Conservation (phyloP, 805 yeast genomes). For the Spathaspora sp. region DNA sequence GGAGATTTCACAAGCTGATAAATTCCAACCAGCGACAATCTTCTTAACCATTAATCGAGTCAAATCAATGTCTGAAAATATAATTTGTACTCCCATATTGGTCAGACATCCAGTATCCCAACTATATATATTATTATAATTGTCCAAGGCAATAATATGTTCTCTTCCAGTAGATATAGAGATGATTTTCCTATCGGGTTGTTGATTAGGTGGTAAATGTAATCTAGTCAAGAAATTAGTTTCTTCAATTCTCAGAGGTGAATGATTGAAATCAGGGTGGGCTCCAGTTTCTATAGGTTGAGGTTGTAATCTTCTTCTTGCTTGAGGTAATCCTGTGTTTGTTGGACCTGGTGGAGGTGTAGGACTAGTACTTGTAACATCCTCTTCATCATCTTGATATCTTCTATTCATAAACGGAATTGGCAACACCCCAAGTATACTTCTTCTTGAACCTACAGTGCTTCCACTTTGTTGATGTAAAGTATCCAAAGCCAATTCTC, state of each 20-base stretch:
- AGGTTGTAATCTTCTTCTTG: conserved; percentile 10
- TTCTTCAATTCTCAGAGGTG: conserved; percentile 10
- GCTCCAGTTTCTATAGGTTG: conserved; percentile 8
- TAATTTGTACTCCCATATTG: conserved; percentile 39
- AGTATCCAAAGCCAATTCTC: conserved; percentile 6
- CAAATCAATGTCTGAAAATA: conserved; percentile 26
- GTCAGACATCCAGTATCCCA: conserved; percentile 52
- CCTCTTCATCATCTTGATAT: not conserved
- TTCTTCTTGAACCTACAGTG: conserved; percentile 3
- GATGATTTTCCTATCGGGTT: conserved; percentile 27
- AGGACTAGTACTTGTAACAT: not conserved
- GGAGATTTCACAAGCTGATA: conserved; percentile 46
- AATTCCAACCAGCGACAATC: conserved; percentile 67
- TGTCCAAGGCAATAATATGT: conserved; percentile 60
- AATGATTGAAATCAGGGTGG: not conserved
- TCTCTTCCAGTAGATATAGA: conserved; percentile 60
- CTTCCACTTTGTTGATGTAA: not conserved
- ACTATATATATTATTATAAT: conserved; percentile 45
- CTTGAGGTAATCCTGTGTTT: conserved; percentile 4
- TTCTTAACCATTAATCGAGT: conserved; percentile 1
- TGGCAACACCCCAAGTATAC: conserved; percentile 3
- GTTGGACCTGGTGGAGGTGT: conserved; percentile 1
- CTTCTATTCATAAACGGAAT: conserved; percentile 4
- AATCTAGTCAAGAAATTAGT: conserved; percentile 23
- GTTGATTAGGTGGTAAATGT: conserved; percentile 12